phyloP scores from a whole-genome alignment of 495 filamentous ascomycete species.

The Pseudevernia furfuracea region DNA sequence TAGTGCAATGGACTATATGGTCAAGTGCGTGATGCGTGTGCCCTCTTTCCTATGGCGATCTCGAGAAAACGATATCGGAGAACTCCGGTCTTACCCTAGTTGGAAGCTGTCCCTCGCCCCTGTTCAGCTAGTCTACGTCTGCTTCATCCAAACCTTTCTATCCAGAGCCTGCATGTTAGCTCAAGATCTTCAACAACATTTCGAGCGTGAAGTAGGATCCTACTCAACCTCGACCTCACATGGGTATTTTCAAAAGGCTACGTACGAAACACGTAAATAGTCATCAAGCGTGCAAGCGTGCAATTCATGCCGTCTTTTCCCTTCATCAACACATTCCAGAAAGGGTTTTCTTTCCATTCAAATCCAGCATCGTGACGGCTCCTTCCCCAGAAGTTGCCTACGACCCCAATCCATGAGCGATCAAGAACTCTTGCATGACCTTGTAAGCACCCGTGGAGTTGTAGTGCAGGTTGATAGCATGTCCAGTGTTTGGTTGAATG shows the following conservation, averaged over 20 bases:
- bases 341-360: too few relatives aligned
- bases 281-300: not conserved
- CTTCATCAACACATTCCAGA: too few relatives aligned
- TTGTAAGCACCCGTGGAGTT: conserved; percentile 39
- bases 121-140: too few relatives aligned
- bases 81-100: too few relatives aligned
- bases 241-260: not conserved
- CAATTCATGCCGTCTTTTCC: not conserved
- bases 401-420: conserved; percentile 27
- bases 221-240: too few relatives aligned
- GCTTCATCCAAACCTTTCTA: too few relatives aligned
- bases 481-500: conserved; percentile 43
- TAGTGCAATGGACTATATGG: not conserved
- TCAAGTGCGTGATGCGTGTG: not conserved
- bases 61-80: not conserved
- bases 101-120: too few relatives aligned
- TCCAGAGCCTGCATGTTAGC: not conserved
- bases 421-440: conserved; percentile 32
- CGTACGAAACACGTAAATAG: not conserved
- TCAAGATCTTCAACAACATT: not conserved
- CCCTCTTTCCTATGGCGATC: too few relatives aligned
- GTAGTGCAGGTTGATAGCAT: conserved; percentile 47
- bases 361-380: not conserved
- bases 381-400: not conserved
- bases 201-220: too few relatives aligned